Evolutionary conservation across 805 yeast species (phyloP).

Genomic region (Torulaspora franciscae): DNA sequence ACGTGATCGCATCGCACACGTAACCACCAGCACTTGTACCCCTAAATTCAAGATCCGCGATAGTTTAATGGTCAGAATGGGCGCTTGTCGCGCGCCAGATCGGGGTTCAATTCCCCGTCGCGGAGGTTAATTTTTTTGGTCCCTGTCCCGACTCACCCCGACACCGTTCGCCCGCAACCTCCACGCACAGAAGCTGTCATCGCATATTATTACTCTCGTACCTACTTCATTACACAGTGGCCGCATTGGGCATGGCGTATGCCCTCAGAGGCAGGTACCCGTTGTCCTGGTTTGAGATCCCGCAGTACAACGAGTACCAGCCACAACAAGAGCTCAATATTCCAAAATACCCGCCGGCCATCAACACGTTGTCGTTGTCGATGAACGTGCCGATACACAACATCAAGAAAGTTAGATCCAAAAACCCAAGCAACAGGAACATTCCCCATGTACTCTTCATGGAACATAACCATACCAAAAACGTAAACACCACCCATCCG

Average conservation of each 20-base stretch:
- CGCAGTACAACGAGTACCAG: constrained; percentile 61
- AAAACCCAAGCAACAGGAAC: constrained; percentile 48
- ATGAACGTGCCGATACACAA: constrained; percentile 50
- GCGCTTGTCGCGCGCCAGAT: constrained; percentile 29
- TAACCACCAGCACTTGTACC: neutral
- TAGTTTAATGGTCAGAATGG: constrained; percentile 20
- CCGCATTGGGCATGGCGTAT: constrained; percentile 48
- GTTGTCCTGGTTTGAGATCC: constrained; percentile 54
- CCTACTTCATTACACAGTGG: constrained; percentile 28
- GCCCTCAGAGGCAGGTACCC: constrained; percentile 53
- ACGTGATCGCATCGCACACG: no score
- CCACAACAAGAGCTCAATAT: constrained; percentile 52
- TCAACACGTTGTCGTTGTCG: constrained; percentile 39
- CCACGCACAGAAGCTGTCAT: neutral
- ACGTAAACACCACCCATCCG: constrained; percentile 64
- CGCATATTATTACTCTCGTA: neutral
- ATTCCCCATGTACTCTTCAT: constrained; percentile 58
- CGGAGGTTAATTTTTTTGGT: constrained; percentile 3
- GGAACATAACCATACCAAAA: constrained; percentile 52
- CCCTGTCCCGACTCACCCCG: neutral
- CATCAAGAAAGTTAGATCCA: constrained; percentile 51
- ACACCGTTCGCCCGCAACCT: neutral
- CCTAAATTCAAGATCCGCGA: constrained; percentile 9
- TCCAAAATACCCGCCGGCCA: constrained; percentile 63
- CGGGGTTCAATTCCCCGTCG: constrained; percentile 28